Conservation (phyloP, 1,284 basidiomycete species). For the Cystobasidium sp. region DNA sequence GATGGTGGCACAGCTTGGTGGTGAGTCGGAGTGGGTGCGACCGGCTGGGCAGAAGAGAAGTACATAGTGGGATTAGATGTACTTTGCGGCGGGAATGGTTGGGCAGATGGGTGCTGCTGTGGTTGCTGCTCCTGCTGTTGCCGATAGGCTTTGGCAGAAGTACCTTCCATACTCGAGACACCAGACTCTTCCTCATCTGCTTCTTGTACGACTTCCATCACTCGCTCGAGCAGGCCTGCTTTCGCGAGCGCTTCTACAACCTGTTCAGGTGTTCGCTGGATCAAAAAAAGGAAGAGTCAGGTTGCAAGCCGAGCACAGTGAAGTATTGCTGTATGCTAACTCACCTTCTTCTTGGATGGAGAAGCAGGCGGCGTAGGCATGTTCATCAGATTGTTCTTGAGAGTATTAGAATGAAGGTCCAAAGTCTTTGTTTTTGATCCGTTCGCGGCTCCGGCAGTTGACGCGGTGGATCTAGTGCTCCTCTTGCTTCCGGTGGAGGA, state of each 20-base stretch:
- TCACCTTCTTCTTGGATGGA: constrained; percentile 34
- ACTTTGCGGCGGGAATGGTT: background rate
- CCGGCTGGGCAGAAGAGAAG: too few relatives aligned
- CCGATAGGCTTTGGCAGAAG: too few relatives aligned
- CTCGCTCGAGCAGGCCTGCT: constrained; percentile 42
- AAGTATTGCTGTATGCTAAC: background rate
- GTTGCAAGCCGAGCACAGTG: too few relatives aligned
- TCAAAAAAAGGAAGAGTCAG: background rate
- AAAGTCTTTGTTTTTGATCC: constrained; percentile 4
- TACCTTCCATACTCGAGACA: constrained; percentile 13
- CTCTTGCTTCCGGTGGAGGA: constrained; percentile 33
- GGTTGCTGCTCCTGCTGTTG: background rate
- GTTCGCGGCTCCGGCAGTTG: constrained; percentile 9
- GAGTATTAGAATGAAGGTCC: constrained; percentile 19
- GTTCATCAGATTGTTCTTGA: constrained; percentile 28
- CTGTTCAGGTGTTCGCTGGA: constrained; percentile 37
- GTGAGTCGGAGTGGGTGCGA: background rate
- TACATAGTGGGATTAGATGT: background rate
- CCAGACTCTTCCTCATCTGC: constrained; percentile 40
- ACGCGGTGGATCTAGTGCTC: constrained; percentile 16
- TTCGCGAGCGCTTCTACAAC: constrained; percentile 37
- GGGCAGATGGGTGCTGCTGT: too few relatives aligned
- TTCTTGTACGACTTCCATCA: constrained; percentile 43
- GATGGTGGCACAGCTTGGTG: background rate
- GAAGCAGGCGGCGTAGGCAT: constrained; percentile 18